Conservation (phyloP, 768 basidiomycete genomes). For the Mycena alexandri region DNA sequence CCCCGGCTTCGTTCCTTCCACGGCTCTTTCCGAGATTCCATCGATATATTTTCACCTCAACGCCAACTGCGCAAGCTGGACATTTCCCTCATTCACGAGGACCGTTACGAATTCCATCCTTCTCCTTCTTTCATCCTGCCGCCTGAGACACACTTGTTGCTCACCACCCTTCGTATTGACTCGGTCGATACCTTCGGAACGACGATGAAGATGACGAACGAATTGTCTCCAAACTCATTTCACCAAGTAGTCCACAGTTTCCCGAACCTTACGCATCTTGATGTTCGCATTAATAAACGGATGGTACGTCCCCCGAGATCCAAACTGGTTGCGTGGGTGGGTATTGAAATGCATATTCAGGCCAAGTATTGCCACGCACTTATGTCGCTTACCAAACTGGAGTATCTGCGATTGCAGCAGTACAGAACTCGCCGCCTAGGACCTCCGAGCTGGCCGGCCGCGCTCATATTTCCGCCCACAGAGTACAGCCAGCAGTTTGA, state of each 20-base stretch:
- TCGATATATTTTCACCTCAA: not conserved
- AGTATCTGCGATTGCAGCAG: constrained; percentile 8
- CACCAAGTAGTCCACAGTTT: not conserved
- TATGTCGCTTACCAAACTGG: not conserved
- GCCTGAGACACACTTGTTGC: not conserved
- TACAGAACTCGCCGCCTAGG: not conserved
- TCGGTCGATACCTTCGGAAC: not conserved
- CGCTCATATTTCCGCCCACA: not conserved
- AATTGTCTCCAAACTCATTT: constrained; percentile 1
- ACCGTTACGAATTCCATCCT: too few species aligned
- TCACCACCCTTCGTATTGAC: not conserved
- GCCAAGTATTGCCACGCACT: not conserved
- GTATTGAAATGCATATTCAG: not conserved
- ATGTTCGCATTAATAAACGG: not conserved
- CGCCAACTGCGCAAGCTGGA: not conserved
- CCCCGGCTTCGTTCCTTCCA: constrained; percentile 20
- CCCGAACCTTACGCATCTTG: constrained; percentile 11
- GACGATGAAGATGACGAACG: constrained; percentile 6
- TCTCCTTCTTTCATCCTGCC: not conserved
- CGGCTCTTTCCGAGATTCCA: constrained; percentile 8
- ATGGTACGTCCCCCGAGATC: not conserved
- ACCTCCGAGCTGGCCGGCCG: constrained; percentile 1
- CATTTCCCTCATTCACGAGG: not conserved
- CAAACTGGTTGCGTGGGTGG: not conserved
- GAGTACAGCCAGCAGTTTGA: not conserved